Conservation (phyloP, 2,329 filamentous ascomycete genomes). For the Phoma sp. region DNA sequence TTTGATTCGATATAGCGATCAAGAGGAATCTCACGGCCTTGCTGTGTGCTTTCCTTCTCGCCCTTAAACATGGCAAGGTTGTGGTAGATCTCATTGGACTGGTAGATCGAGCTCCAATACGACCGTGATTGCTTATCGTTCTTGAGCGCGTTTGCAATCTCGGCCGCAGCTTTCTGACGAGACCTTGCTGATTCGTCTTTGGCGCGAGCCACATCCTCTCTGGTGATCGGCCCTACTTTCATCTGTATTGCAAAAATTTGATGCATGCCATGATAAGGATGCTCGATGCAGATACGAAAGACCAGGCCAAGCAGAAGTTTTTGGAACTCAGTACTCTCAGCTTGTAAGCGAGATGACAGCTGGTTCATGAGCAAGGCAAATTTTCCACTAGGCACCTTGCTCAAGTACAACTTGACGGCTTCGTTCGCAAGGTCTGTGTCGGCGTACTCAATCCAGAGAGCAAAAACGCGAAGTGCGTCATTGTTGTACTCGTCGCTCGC, state of each 20-base stretch:
- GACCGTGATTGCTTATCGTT: slow-evolving; percentile 57
- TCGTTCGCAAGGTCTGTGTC: slow-evolving; percentile 77
- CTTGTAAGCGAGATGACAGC: slow-evolving; percentile 87
- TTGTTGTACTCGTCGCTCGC: slow-evolving; percentile 90
- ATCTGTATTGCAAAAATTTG: slow-evolving; percentile 77
- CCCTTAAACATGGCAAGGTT: slow-evolving; percentile 70
- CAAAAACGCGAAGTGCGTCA: slow-evolving; percentile 88
- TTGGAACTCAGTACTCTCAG: slow-evolving; percentile 75
- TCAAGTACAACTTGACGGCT: slow-evolving; percentile 73
- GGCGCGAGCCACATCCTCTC: slow-evolving; percentile 56
- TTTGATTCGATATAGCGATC: slow-evolving; percentile 69
- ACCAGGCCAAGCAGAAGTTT: slow-evolving; percentile 75
- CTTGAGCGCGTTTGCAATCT: slow-evolving; percentile 68
- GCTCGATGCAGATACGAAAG: slow-evolving; percentile 83
- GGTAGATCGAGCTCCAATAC: slow-evolving; percentile 75
- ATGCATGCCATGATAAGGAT: slow-evolving; percentile 97
- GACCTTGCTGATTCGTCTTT: slow-evolving; percentile 78
- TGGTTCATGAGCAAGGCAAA: slow-evolving; percentile 96
- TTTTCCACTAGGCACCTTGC: slow-evolving; percentile 83
- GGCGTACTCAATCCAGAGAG: slow-evolving; percentile 90
- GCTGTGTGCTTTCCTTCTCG: slow-evolving; percentile 67
- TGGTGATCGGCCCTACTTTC: slow-evolving; percentile 63
- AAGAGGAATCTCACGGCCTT: slow-evolving; percentile 67
- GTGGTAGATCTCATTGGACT: slow-evolving; percentile 71
- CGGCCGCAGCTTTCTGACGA: slow-evolving; percentile 74